Percentiles rank a stretch among this genome's conserved stretches.
These are phyloP conservation scores for Hyphopichia fennica DNA, from an alignment of 1,139 yeast genomes.

Conservation along the genomic window DNA sequence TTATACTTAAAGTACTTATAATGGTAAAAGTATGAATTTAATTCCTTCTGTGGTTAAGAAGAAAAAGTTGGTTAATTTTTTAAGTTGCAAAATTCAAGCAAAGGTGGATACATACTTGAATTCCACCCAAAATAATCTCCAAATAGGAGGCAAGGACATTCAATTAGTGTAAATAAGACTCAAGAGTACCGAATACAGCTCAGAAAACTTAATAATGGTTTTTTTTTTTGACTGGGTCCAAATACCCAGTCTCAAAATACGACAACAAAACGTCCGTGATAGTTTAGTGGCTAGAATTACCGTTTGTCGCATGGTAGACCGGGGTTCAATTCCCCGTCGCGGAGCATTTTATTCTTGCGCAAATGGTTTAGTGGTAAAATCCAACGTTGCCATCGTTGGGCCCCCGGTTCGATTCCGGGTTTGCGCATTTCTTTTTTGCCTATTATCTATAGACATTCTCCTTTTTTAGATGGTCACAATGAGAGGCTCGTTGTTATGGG, in stretches of 20 bases:
- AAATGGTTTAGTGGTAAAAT: slow-evolving; percentile 16
- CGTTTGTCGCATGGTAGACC: slow-evolving; percentile 43
- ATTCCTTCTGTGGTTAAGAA: no score
- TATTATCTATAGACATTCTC: not conserved
- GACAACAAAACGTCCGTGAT: slow-evolving; percentile 23
- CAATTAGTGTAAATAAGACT: no score
- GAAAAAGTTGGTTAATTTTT: no score
- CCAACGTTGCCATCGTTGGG: slow-evolving; percentile 17
- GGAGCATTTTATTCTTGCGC: slow-evolving; percentile 20
- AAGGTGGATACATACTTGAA: no score
- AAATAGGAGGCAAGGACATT: no score
- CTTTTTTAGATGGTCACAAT: not conserved
- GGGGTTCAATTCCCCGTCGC: slow-evolving; percentile 45
- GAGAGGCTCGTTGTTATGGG: not conserved
- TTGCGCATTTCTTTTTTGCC: slow-evolving; percentile 12
- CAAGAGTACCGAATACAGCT: no score
- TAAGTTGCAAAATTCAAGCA: no score
- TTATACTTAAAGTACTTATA: no score
- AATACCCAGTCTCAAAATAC: not conserved
- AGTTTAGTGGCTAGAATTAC: slow-evolving; percentile 41
- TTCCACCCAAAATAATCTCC: no score
- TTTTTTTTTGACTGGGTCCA: not conserved
- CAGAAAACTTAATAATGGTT: no score
- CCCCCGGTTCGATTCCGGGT: slow-evolving; percentile 18
- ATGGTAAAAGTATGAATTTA: no score